Percentiles rank a stretch among this genome's conserved stretches.
Conservation (phyloP, 352 stramenopile species). For the Globisporangium alternatum region DNA sequence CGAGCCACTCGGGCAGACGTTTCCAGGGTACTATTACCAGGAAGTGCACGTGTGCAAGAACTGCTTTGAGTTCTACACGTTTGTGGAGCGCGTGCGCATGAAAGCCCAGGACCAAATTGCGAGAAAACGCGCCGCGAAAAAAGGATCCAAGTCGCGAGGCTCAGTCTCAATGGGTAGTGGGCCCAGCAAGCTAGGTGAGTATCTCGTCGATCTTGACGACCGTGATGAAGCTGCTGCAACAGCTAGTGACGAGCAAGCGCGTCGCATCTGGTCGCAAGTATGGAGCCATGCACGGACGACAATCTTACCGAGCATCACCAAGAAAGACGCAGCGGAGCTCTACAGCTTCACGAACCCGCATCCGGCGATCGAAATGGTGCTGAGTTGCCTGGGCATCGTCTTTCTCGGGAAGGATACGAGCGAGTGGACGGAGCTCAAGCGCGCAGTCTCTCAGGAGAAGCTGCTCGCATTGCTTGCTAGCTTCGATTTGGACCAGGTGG, state of each 20-base stretch:
- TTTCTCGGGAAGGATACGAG: slow-evolving; percentile 36
- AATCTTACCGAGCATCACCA: slow-evolving; percentile 35
- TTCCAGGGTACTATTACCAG: slow-evolving; percentile 84
- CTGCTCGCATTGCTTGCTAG: slow-evolving; percentile 43
- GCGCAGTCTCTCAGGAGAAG: slow-evolving; percentile 63
- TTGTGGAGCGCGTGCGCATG: slow-evolving; percentile 75
- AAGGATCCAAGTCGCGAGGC: not conserved
- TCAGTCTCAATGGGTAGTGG: not conserved
- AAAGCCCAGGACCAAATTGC: slow-evolving; percentile 50
- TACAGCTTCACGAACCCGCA: slow-evolving; percentile 81
- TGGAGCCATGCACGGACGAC: slow-evolving; percentile 31
- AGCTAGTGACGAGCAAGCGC: not conserved
- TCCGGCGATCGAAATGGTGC: slow-evolving; percentile 73
- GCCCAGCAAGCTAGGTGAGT: not conserved
- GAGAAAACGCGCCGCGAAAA: not conserved
- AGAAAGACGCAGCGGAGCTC: slow-evolving; percentile 73
- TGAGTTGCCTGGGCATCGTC: slow-evolving; percentile 53
- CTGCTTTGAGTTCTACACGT: slow-evolving; percentile 79
- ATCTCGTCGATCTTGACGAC: slow-evolving; percentile 2
- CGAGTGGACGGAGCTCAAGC: slow-evolving; percentile 48
- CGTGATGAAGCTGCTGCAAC: not conserved
- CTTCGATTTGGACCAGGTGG: slow-evolving; percentile 43
- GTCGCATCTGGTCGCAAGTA: slow-evolving; percentile 31
- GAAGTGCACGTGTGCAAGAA: slow-evolving; percentile 73
- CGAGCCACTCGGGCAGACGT: slow-evolving; percentile 66